These are phyloP conservation scores for Ceratocystis lukuohia DNA, from an alignment of 2,329 filamentous ascomycete species.

Conservation along the genomic window DNA sequence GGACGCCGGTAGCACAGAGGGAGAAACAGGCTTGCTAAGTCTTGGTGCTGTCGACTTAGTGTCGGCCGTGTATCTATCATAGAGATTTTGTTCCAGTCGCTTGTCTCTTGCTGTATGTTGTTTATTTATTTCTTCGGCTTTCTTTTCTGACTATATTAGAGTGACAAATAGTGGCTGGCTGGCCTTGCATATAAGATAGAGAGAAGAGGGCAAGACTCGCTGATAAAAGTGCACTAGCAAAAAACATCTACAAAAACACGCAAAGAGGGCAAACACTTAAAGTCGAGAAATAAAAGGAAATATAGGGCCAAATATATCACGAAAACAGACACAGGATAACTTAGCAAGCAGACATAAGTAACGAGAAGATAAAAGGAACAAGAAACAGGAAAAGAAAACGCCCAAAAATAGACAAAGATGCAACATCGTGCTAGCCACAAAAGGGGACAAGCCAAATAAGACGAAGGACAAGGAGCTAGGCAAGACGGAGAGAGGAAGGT, in stretches of 20 bases:
- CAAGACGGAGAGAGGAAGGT: not conserved
- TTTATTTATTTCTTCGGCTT: not conserved
- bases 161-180: not conserved
- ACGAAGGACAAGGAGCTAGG: not conserved
- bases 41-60: not conserved
- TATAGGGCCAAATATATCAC: slow-evolving; percentile 5
- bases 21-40: not conserved
- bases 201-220: not conserved
- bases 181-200: not conserved
- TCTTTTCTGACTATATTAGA: not conserved
- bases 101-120: not conserved
- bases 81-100: not conserved
- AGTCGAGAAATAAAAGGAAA: slow-evolving; percentile 9
- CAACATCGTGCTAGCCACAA: not conserved
- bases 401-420: slow-evolving; percentile 11
- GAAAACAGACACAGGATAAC: slow-evolving; percentile 2
- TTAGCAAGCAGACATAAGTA: not conserved
- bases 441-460: not conserved
- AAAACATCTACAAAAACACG: not conserved
- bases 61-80: not conserved
- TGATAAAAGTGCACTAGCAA: not conserved
- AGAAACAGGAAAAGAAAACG: slow-evolving; percentile 9
- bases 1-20: slow-evolving; percentile 7
- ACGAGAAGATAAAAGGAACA: slow-evolving; percentile 1
- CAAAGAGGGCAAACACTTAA: not conserved